Evolutionary conservation across 805 yeast species (phyloP), one percentile per base, ranked within the genome.

Genomic region (Zygoascus bituminiphila): DNA sequence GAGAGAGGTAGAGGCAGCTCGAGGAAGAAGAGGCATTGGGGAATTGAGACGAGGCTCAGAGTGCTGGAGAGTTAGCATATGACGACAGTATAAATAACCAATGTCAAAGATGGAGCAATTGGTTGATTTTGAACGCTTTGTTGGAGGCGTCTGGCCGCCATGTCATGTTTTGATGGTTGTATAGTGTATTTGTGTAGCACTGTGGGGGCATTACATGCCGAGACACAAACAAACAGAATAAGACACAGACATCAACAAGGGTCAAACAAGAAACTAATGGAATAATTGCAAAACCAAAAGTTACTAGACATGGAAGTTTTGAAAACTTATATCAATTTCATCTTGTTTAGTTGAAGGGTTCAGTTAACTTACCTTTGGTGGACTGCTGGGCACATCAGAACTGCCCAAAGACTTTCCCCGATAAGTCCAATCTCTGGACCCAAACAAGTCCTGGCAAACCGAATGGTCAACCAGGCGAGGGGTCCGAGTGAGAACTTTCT

Each of bases 11-110:
- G n/a, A 20, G 9, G 21, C 44, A 20, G 49, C 31, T 14, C 26
- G 45, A 9, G 54, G 51, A 19, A 51, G 47, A 35, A 51, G 33
- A 15, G 54, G 54, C 37, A 51, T 44, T 5, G 54, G 54, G 15
- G 54, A 51, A 8, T 49, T 43, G 40, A 51, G 45, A 14, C 51
- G 49, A 8, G 39, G 19, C 6, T 21, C 19, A 10, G 14, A 21
- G 43, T 40, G 17, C 43, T 19, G 41, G 19, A 12, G 23, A 24
- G 21, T 23, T 21, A 20, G 24, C 25, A 42, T 19, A 20, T n/a
- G n/a, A n/a, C n/a, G n/a, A n/a, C n/a, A n/a, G n/a, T n/a, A n/a
- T n/a, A n/a, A n/a, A n/a, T n/a, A n/a, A n/a, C n/a, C n/a, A n/a
- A n/a, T n/a, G n/a, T n/a, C n/a, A n/a, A n/a, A n/a, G n/a, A n/a